A percentile compares a stretch with the other conserved stretches of the same genome.
These are phyloP conservation scores for Sideroxylon spinosum DNA, from an alignment of 179 eudicot genomes.

Conservation along the genomic window DNA sequence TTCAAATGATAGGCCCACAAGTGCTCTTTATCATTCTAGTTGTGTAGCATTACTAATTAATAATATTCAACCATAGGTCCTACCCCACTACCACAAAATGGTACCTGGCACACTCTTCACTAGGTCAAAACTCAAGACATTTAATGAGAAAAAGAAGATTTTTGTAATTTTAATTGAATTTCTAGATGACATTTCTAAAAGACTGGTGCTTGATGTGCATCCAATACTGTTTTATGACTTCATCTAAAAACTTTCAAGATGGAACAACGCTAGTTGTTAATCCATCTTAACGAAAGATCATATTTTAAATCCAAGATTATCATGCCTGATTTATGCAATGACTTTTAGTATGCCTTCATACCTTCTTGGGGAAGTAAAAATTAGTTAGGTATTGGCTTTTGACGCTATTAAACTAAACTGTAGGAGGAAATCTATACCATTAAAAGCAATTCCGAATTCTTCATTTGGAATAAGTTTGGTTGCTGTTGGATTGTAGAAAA, in stretches of 20 bases:
- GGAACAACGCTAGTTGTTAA: background rate
- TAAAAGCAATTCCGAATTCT: constrained; percentile 77
- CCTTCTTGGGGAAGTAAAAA: background rate
- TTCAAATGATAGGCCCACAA: no score
- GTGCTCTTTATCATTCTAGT: no score
- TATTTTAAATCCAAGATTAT: background rate
- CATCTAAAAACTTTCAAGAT: background rate
- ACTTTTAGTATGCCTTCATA: background rate
- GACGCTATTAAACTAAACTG: background rate
- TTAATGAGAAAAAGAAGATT: background rate
- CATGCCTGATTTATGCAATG: background rate
- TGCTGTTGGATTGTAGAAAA: constrained; percentile 84
- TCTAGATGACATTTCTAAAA: background rate
- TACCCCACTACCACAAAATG: no score
- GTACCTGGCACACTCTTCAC: background rate
- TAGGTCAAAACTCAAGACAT: background rate
- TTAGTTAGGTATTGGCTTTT: no score
- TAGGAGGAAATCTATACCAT: constrained; percentile 39
- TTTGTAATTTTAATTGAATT: background rate
- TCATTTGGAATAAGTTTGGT: constrained; percentile 63
- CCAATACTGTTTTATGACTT: background rate
- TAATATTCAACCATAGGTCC: no score
- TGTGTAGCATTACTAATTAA: no score
- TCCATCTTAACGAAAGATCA: background rate
- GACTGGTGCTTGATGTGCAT: background rate